A percentile compares a stretch with the other conserved stretches of the same genome.
phyloP scores from a whole-genome alignment of 345 rosid species.

The Hirschfeldia incana region DNA sequence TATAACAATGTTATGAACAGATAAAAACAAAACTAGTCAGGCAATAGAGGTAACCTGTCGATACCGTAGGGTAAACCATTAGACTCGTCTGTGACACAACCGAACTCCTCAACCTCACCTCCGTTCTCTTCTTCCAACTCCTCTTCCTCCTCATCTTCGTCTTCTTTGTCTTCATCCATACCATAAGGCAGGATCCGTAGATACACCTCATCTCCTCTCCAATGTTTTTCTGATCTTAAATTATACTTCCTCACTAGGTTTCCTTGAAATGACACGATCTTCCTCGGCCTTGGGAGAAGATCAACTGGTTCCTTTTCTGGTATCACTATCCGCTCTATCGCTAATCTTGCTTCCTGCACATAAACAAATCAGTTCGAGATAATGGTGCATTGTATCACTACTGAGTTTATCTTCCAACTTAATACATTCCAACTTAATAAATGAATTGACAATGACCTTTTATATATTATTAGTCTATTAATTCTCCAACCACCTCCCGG shows the following conservation, averaged over 20 bases:
- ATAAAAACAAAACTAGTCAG: constrained; percentile 24
- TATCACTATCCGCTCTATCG: constrained; percentile 74
- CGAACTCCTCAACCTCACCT: constrained; percentile 28
- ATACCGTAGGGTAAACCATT: constrained; percentile 24
- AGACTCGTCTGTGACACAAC: constrained; percentile 5
- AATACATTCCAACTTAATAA: too few relatives aligned
- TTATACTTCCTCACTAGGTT: constrained; percentile 60
- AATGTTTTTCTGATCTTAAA: constrained; percentile 55
- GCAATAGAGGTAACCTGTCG: constrained; percentile 36
- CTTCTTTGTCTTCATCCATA: constrained; percentile 25
- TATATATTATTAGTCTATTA: too few relatives aligned
- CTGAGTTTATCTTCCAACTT: too few relatives aligned
- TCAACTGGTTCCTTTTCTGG: constrained; percentile 66
- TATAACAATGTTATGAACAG: not conserved
- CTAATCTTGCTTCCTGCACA: constrained; percentile 78
- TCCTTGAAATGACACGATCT: constrained; percentile 61
- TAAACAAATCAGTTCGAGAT: not conserved
- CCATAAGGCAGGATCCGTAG: constrained; percentile 67
- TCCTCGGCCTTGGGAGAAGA: constrained; percentile 64
- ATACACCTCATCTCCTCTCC: constrained; percentile 48
- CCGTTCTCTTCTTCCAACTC: constrained; percentile 41
- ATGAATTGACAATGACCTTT: too few relatives aligned
- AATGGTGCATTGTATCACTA: constrained; percentile 6
- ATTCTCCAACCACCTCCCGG: too few relatives aligned
- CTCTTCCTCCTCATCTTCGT: constrained; percentile 37